Conservation (phyloP, 352 stramenopile genomes). For the Phytophthora ohioensis region DNA sequence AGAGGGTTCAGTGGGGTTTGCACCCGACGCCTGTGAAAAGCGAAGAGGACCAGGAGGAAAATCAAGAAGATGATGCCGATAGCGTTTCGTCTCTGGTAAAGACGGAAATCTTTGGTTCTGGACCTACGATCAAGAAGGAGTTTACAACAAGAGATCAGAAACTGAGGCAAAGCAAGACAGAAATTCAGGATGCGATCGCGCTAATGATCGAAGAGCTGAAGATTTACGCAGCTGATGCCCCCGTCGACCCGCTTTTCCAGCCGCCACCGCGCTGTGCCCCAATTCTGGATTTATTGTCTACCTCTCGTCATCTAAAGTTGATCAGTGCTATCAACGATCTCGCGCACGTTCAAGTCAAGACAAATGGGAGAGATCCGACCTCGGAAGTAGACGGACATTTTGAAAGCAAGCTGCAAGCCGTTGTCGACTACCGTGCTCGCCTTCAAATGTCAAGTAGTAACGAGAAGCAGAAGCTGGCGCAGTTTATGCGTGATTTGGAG, state of each 20-base stretch:
- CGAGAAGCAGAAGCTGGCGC: constrained; percentile 72
- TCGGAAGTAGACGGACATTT: constrained; percentile 48
- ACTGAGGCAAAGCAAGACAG: constrained; percentile 58
- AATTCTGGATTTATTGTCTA: constrained; percentile 77
- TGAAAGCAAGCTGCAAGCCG: constrained; percentile 66
- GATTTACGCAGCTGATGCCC: constrained; percentile 62
- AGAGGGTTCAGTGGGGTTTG: constrained; percentile 75
- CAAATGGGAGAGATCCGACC: constrained; percentile 28
- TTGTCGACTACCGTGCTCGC: constrained; percentile 77
- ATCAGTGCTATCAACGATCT: constrained; percentile 81
- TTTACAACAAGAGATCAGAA: constrained; percentile 83
- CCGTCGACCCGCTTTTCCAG: constrained; percentile 59
- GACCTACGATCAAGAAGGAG: constrained; percentile 75
- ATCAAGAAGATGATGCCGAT: constrained; percentile 23
- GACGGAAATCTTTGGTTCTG: constrained; percentile 61
- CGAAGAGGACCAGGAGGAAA: constrained; percentile 43
- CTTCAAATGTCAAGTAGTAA: constrained; percentile 77
- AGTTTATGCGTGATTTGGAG: constrained; percentile 52
- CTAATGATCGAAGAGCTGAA: constrained; percentile 79
- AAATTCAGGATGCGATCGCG: constrained; percentile 66
- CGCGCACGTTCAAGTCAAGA: constrained; percentile 63
- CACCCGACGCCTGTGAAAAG: constrained; percentile 19
- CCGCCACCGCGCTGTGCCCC: constrained; percentile 59
- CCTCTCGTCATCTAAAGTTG: constrained; percentile 75
- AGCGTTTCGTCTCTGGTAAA: constrained; percentile 44